Evolutionary conservation across 495 filamentous ascomycete species (phyloP).

Genomic region (Neurospora sp.): DNA sequence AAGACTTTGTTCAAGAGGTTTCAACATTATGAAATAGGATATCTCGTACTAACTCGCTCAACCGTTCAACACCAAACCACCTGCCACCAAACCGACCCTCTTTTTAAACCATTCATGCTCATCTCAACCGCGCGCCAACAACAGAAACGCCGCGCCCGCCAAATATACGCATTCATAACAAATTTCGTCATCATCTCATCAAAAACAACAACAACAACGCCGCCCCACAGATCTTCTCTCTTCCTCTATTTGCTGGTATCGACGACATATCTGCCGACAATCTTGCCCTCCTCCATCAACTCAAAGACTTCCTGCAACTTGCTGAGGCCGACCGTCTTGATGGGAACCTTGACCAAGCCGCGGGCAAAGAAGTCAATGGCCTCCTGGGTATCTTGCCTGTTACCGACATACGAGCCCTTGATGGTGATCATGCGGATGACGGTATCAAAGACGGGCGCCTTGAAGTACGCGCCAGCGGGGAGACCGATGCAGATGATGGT

Average conservation of each 20-base stretch:
- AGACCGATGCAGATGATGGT: slow-evolving; percentile 77
- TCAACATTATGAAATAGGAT: not conserved
- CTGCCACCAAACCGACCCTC: not conserved
- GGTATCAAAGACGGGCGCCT: slow-evolving; percentile 74
- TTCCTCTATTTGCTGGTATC: slow-evolving; percentile 44
- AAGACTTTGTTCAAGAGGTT: not conserved
- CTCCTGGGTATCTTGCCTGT: slow-evolving; percentile 72
- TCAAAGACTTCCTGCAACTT: slow-evolving; percentile 70
- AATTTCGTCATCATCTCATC: not conserved
- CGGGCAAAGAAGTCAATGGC: slow-evolving; percentile 79
- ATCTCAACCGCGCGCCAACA: not conserved
- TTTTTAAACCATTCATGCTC: not conserved
- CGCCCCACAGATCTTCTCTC: not conserved
- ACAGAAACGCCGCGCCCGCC: not conserved
- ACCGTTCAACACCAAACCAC: not conserved
- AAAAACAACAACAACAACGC: not conserved
- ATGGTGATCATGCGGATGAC: slow-evolving; percentile 84
- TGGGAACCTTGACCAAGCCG: slow-evolving; percentile 76
- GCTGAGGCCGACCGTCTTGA: slow-evolving; percentile 68
- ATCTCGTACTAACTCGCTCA: not conserved
- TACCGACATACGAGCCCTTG: slow-evolving; percentile 88
- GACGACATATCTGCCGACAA: slow-evolving; percentile 82
- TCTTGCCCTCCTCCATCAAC: slow-evolving; percentile 63
- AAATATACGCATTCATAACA: not conserved
- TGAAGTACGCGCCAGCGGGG: slow-evolving; percentile 65